Percentiles rank a stretch among this genome's conserved stretches.
phyloP scores from a whole-genome alignment of 148 eudicot species.

The Chenopodium quinoa region DNA sequence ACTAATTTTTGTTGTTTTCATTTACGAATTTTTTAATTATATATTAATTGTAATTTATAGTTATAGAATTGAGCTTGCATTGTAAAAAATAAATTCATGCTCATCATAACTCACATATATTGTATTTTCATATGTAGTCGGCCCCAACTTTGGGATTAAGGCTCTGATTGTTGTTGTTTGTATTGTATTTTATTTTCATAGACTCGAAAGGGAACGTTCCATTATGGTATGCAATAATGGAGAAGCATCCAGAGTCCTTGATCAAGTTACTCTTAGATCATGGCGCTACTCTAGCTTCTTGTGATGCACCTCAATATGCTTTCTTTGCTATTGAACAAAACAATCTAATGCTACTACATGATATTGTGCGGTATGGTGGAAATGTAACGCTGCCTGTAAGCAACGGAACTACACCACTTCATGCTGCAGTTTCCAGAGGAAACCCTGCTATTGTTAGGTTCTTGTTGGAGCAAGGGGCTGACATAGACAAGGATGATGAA shows the following conservation, averaged over 20 bases:
- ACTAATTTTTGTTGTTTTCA: too few relatives aligned
- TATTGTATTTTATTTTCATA: conserved; percentile 21
- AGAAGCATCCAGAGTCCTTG: conserved; percentile 38
- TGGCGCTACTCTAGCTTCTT: conserved; percentile 55
- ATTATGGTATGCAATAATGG: conserved; percentile 73
- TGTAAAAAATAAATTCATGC: too few relatives aligned
- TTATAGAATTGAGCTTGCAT: too few relatives aligned
- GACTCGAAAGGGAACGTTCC: conserved; percentile 82
- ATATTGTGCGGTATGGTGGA: conserved; percentile 54
- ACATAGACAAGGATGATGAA: conserved; percentile 46
- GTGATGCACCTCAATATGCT: conserved; percentile 58
- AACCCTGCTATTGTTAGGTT: conserved; percentile 56
- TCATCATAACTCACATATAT: too few relatives aligned
- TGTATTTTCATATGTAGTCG: too few relatives aligned
- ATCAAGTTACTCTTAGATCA: conserved; percentile 48
- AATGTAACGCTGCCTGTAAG: conserved; percentile 42
- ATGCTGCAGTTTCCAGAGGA: conserved; percentile 50
- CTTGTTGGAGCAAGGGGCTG: conserved; percentile 56
- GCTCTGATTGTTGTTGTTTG: too few relatives aligned
- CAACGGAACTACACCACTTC: conserved; percentile 62
- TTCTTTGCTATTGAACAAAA: conserved; percentile 57
- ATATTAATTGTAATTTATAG: too few relatives aligned
- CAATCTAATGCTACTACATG: conserved; percentile 52
- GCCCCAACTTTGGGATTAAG: too few relatives aligned
- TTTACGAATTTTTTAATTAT: too few relatives aligned